Evolutionary conservation across 1,284 basidiomycete genomes (phyloP), one percentile per base, ranked within the genome.

Genomic region (Malassezia nana): DNA sequence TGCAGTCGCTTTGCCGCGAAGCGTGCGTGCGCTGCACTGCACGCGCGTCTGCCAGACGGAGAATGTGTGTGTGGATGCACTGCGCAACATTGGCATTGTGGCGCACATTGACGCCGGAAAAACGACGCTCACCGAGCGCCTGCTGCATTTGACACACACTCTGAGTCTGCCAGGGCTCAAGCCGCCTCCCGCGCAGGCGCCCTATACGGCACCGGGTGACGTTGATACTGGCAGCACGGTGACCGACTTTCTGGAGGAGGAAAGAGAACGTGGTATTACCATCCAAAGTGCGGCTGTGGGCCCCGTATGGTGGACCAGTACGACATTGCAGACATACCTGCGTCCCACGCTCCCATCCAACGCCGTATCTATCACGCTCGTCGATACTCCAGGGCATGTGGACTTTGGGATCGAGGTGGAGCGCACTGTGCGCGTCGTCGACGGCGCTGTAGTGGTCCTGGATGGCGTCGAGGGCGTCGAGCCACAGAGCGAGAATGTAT

Each of bases 391-490:
- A 6, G 88, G 88, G 15, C 88, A 91, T 74, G 87, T 87, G 6
- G 88, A 91, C 74, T 91, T 91, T 75, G 88, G 87, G 2, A 89
- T 91, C 84, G 88, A 91, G 66, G 89, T 91, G 9, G 89, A 90
- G 74, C 85, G 87, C 63, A 87, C 88, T 12, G 87, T 88, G 66
- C 81, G 88, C 15, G 85, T 91, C 8, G 83, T 89, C 1, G 88
- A 91, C 65, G 89, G 89, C 54, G 86, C 87, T 4, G 83, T 91
- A 13, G 84, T 91, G 15, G 76, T 91, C 16, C 82, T 91, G 31
- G 88, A 91, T 72, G 85, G 86, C 0, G 88, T 91, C 0, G 89
- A 90, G 75, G 88, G 88, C 4, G 88, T 90, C 1, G 88, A 91
- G 74, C 81, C 86, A 5, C 88, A 91, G 71, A 91, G 88, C 0